These are phyloP conservation scores for Cornus controversa DNA, from an alignment of 148 eudicot genomes.

Conservation along the genomic window DNA sequence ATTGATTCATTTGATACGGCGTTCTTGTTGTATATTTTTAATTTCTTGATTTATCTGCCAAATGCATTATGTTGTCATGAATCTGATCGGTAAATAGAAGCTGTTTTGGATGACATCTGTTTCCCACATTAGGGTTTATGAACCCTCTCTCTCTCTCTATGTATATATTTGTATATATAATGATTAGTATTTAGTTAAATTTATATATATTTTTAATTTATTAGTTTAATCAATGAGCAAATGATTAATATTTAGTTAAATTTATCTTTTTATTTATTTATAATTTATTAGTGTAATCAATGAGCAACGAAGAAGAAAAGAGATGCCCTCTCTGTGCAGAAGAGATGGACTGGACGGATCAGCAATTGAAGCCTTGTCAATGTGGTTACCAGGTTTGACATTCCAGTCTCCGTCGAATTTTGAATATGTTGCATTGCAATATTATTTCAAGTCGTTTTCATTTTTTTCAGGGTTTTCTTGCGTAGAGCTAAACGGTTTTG, in stretches of 20 bases:
- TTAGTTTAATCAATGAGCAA: constrained; percentile 41
- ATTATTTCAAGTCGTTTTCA: neutral
- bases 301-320: constrained; percentile 53
- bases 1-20: neutral
- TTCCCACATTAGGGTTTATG: constrained; percentile 11
- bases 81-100: neutral
- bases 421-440: constrained; percentile 3
- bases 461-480: neutral
- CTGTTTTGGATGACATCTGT: neutral
- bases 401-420: neutral
- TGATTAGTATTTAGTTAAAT: neutral
- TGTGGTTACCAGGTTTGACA: constrained; percentile 54
- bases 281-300: constrained; percentile 28
- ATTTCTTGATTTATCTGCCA: neutral
- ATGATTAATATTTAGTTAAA: neutral
- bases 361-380: constrained; percentile 59
- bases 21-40: neutral
- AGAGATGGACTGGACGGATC: constrained; percentile 75
- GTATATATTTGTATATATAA: neutral
- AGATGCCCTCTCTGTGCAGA: constrained; percentile 58
- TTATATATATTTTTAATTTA: neutral
- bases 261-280: neutral
- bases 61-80: constrained; percentile 1
- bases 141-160: neutral
- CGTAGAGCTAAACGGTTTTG: neutral